Base-by-base conservation (phyloP, 75 land plant species). In the Cunninghamia lanceolata region DNA sequence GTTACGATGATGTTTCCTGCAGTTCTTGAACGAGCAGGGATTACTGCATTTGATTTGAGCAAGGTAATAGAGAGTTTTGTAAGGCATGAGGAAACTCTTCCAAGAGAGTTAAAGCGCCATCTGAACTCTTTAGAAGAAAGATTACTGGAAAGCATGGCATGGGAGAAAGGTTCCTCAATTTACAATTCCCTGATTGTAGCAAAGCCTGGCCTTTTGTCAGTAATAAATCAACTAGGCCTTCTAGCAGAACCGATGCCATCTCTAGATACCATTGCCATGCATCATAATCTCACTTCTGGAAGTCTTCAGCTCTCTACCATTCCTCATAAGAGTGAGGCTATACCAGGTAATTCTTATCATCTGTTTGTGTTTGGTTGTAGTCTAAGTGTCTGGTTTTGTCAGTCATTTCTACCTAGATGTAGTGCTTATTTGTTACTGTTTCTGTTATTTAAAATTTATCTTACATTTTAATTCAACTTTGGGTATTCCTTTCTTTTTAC, bases 171-270 rank as follows among this genome's bases (percentile, higher is more conserved):
- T 5, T 98, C 99, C 38, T 96, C 98, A 50, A 91, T 98, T 93
- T 98, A 98, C 89, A 95, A 95, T 82, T 98, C 99, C 32, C 88
- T 98, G 86, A 90, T 93, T 68, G 94, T 98, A 78, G 99, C 99
- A n/a, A 94, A 91, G 82, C 95, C 96, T 73, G 71, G 84, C 38
- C 91, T 96, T 3, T 86, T 89, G 46, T 80, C 90, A 71, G 94
- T 93, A 82, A 95, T 98, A 79, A 93, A 92, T 83, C 93, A 95
- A 0, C 82, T 98, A 52, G 94, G 96, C 9, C 88, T 98, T 77
- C 83, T 96, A 84, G 99, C 99, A 30, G 99, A 96, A 46, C 99
- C 99, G 10, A 96, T 98, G 99, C 97, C 96, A 68, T 95, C 99
- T 39, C 86, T 98, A 78, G 99, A 98, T 92, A 90, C 95, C 84